Evolutionary conservation across 768 basidiomycete species (phyloP).

Genomic region (Lentinula guzmanii): DNA sequence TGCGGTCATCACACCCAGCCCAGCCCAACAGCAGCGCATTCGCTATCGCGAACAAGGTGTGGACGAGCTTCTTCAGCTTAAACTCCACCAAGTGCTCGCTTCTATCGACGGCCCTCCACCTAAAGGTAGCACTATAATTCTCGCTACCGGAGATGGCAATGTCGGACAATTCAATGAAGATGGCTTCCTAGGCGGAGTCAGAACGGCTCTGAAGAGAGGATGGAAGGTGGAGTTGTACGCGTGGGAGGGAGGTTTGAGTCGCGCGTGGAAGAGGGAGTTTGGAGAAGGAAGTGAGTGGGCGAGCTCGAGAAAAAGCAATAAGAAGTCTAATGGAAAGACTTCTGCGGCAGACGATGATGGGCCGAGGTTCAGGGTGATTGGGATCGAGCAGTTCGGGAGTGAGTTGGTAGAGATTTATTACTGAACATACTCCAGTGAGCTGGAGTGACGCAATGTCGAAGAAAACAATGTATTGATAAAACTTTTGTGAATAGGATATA

Average conservation of each 20-base stretch:
- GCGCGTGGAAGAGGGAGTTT: slow-evolving; percentile 72
- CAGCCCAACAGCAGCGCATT: slow-evolving; percentile 28
- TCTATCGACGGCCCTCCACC: slow-evolving; percentile 59
- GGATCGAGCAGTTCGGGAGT: slow-evolving; percentile 61
- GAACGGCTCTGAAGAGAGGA: slow-evolving; percentile 80
- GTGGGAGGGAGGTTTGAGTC: slow-evolving; percentile 81
- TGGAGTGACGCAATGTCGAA: no score
- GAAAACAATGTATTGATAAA: no score
- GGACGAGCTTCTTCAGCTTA: slow-evolving; percentile 90
- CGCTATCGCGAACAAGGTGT: slow-evolving; percentile 90
- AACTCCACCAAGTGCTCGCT: slow-evolving; percentile 82
- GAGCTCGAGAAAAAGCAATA: slow-evolving; percentile 33
- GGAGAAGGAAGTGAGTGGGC: slow-evolving; percentile 37
- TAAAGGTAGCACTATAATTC: slow-evolving; percentile 69
- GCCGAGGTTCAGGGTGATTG: slow-evolving; percentile 48
- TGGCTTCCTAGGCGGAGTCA: slow-evolving; percentile 85
- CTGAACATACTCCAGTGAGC: neutral
- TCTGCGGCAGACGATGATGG: slow-evolving; percentile 19
- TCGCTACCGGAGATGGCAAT: slow-evolving; percentile 93
- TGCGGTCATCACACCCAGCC: slow-evolving; percentile 12
- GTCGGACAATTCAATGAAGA: slow-evolving; percentile 90
- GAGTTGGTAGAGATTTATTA: slow-evolving; percentile 44
- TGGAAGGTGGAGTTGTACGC: slow-evolving; percentile 96
- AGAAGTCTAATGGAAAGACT: slow-evolving; percentile 39
- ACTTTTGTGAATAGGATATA: no score